A percentile compares a stretch with the other conserved stretches of the same genome.
These are phyloP conservation scores for Rhodotorula kratochvilovae DNA, from an alignment of 768 basidiomycete species.

Conservation along the genomic window DNA sequence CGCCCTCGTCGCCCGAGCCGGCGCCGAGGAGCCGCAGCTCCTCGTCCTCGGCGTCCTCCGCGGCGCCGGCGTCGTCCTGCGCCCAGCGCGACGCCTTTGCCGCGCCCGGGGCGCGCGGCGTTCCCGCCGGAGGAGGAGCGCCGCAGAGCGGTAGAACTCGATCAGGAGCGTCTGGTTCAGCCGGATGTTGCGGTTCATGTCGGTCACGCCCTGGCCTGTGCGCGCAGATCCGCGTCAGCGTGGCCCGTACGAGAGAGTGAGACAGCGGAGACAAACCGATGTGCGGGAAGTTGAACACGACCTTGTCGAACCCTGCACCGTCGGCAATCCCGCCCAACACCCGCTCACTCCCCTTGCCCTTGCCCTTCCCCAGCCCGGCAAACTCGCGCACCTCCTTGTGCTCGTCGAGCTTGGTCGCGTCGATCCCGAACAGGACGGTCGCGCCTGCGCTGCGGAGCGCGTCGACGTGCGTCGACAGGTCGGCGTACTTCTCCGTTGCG, in stretches of 20 bases:
- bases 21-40: slow-evolving; percentile 49
- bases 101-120: neutral
- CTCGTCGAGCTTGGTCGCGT: slow-evolving; percentile 73
- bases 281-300: slow-evolving; percentile 96
- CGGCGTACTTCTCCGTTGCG: slow-evolving; percentile 76
- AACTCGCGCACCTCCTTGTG: slow-evolving; percentile 57
- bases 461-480: slow-evolving; percentile 58
- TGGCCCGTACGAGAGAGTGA: too few relatives aligned
- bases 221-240: neutral
- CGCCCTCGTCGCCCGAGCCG: slow-evolving; percentile 32
- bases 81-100: neutral
- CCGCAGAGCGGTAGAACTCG: slow-evolving; percentile 71
- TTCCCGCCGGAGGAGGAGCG: slow-evolving; percentile 60
- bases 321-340: slow-evolving; percentile 6
- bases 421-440: slow-evolving; percentile 71
- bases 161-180: slow-evolving; percentile 81
- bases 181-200: slow-evolving; percentile 87
- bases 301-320: slow-evolving; percentile 59
- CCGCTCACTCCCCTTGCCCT: slow-evolving; percentile 18
- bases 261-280: slow-evolving; percentile 59
- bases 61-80: neutral
- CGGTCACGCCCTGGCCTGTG: slow-evolving; percentile 67
- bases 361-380: slow-evolving; percentile 19
- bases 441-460: slow-evolving; percentile 60
- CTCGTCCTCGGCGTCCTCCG: slow-evolving; percentile 46